These are phyloP conservation scores for Pleurotus cornucopiae DNA, from an alignment of 768 basidiomycete species.

Conservation along the genomic window DNA sequence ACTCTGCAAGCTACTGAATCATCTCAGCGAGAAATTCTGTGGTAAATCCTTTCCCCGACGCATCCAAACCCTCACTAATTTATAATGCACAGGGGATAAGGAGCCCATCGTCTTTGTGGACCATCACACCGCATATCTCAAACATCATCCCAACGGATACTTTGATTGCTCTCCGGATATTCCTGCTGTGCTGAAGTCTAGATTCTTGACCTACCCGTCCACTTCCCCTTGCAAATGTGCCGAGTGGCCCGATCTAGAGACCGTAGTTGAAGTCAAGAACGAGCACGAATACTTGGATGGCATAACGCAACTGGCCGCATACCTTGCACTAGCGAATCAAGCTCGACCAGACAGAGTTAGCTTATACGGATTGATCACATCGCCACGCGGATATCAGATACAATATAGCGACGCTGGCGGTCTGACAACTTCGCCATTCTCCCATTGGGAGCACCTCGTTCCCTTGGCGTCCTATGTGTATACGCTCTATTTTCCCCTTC, in stretches of 20 bases:
- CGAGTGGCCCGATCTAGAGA: background rate
- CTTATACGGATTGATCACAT: background rate
- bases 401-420: slow-evolving; percentile 8
- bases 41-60: background rate
- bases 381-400: background rate
- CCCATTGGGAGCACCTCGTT: slow-evolving; percentile 1
- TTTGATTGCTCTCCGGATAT: background rate
- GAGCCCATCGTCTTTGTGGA: background rate
- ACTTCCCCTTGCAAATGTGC: background rate
- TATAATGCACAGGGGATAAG: background rate
- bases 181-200: background rate
- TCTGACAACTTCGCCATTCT: background rate
- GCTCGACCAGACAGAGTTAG: slow-evolving; percentile 9
- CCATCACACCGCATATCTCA: background rate
- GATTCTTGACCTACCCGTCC: background rate
- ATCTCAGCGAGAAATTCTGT: background rate
- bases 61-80: background rate
- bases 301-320: slow-evolving; percentile 5
- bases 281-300: background rate
- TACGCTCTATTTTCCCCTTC: slow-evolving; percentile 6
- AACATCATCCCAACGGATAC: background rate
- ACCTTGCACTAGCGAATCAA: slow-evolving; percentile 8
- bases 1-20: background rate
- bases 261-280: slow-evolving; percentile 3
- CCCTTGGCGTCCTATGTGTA: slow-evolving; percentile 7